Percentiles rank a stretch among this genome's conserved stretches.
These are phyloP conservation scores for Eruca vesicaria DNA, from an alignment of 441 rosid species.

Conservation along the genomic window DNA sequence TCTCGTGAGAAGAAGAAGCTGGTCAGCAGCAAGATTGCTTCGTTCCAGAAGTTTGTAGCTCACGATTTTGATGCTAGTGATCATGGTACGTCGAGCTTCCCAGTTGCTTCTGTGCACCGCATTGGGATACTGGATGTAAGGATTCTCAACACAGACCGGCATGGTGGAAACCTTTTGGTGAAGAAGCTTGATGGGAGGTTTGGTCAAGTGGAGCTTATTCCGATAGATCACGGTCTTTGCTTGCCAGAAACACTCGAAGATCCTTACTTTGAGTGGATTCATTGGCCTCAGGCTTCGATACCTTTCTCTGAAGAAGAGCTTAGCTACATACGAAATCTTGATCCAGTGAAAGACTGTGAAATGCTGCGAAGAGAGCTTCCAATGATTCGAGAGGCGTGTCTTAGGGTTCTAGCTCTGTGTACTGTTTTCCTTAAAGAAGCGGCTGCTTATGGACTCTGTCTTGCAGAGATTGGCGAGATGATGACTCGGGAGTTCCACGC, in stretches of 20 bases:
- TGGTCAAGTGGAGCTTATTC: constrained; percentile 48
- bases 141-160: constrained; percentile 50
- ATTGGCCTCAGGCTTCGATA: constrained; percentile 54
- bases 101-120: constrained; percentile 39
- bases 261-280: constrained; percentile 56
- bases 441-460: constrained; percentile 45
- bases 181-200: constrained; percentile 48
- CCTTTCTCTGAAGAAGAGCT: constrained; percentile 52
- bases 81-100: neutral
- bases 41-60: constrained; percentile 21
- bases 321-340: constrained; percentile 41
- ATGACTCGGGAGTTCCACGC: constrained; percentile 46
- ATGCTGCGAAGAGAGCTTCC: constrained; percentile 50
- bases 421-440: constrained; percentile 48
- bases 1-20: constrained; percentile 8
- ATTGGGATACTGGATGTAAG: constrained; percentile 51
- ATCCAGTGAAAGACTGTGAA: constrained; percentile 41
- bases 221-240: constrained; percentile 55
- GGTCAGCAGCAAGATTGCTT: constrained; percentile 29
- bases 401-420: constrained; percentile 46
- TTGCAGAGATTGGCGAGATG: constrained; percentile 56
- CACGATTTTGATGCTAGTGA: constrained; percentile 16
- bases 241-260: constrained; percentile 51
- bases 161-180: constrained; percentile 54
- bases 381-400: constrained; percentile 52